Evolutionary conservation across 345 rosid genomes (phyloP).

Genomic region (Eutrema heterophyllum): DNA sequence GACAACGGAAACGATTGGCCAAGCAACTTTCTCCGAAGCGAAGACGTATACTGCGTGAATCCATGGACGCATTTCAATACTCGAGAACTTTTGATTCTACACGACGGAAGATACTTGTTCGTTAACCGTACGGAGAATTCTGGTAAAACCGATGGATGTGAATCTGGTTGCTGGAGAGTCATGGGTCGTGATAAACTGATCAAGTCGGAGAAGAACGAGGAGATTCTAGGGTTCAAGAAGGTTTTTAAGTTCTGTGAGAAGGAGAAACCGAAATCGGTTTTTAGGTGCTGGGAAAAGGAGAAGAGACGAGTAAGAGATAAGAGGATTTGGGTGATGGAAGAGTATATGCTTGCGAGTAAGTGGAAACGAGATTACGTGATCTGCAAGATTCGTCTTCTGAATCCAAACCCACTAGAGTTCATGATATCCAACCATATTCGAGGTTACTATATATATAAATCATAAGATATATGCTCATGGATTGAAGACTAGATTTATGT

Average conservation of each 20-base stretch:
- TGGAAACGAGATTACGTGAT: conserved; percentile 13
- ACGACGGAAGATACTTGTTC: neutral
- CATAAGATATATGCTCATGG: neutral
- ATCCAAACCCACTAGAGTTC: neutral
- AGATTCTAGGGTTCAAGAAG: conserved; percentile 11
- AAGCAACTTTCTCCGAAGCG: neutral
- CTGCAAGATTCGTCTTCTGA: neutral
- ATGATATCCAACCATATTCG: neutral
- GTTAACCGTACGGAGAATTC: neutral
- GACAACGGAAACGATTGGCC: neutral
- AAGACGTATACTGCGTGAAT: conserved; percentile 4
- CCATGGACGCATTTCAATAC: neutral
- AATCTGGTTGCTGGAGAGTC: neutral
- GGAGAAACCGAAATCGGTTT: neutral
- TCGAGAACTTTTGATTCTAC: neutral
- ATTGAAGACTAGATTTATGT: neutral
- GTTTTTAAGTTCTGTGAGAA: conserved; percentile 2
- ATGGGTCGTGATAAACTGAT: conserved; percentile 1
- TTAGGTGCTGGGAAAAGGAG: neutral
- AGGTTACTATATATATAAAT: neutral
- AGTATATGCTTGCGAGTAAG: neutral
- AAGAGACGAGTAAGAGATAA: neutral
- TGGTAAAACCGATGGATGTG: conserved; percentile 5
- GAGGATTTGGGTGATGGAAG: conserved; percentile 15
- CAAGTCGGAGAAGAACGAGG: neutral